Conservation (phyloP, 805 yeast species). For the Sporopachydermia quercuum region DNA sequence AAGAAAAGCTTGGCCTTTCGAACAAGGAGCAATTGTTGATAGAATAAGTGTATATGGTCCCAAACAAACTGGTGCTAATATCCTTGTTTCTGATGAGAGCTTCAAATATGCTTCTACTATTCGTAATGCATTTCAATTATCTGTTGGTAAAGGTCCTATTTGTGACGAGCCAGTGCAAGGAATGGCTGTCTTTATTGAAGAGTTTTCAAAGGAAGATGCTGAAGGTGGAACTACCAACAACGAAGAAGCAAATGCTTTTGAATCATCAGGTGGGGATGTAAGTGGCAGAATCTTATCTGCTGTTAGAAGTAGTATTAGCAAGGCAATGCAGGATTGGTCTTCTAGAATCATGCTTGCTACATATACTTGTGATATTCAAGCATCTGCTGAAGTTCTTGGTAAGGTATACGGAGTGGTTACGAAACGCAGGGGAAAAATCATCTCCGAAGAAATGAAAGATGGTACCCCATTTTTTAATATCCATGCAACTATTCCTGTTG, state of each 20-base stretch:
- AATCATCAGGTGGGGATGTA: constrained; percentile 31
- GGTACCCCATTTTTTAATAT: constrained; percentile 94
- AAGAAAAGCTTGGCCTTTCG: constrained; percentile 16
- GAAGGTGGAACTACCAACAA: constrained; percentile 12
- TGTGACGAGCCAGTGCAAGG: constrained; percentile 84
- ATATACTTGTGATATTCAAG: constrained; percentile 90
- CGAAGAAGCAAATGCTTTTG: constrained; percentile 15
- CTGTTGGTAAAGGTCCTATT: constrained; percentile 75
- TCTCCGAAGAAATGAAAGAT: constrained; percentile 91
- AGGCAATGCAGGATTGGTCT: constrained; percentile 62
- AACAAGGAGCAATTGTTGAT: constrained; percentile 17
- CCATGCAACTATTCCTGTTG: constrained; percentile 76
- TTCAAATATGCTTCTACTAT: constrained; percentile 45
- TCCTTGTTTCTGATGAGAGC: constrained; percentile 41
- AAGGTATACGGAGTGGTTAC: constrained; percentile 92
- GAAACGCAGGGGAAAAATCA: constrained; percentile 68
- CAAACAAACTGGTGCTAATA: constrained; percentile 58
- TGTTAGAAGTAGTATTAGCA: constrained; percentile 59
- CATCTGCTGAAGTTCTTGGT: constrained; percentile 87
- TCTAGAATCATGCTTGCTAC: constrained; percentile 86
- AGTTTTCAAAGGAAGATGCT: constrained; percentile 19
- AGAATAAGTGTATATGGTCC: constrained; percentile 63
- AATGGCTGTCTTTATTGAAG: constrained; percentile 38
- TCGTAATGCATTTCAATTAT: constrained; percentile 72
- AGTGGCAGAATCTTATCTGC: constrained; percentile 64